Conservation (phyloP, 257 asterid genomes). For the Solanum dulcamara region DNA sequence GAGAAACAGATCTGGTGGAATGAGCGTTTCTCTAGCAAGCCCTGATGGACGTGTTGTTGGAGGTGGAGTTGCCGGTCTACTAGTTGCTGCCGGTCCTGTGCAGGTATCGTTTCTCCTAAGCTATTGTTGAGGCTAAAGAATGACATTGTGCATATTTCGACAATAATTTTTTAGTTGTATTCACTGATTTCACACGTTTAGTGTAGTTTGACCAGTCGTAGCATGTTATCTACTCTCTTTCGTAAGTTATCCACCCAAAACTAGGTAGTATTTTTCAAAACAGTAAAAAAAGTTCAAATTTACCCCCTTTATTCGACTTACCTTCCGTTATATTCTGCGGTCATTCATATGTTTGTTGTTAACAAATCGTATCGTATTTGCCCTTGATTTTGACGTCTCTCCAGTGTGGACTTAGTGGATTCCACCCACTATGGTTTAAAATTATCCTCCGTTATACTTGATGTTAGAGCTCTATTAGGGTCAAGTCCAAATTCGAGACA, state of each 20-base stretch:
- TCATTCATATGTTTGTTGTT: neutral
- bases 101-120: slow-evolving; percentile 30
- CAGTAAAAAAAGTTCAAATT: neutral
- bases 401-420: neutral
- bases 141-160: neutral
- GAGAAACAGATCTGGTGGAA: slow-evolving; percentile 85
- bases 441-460: neutral
- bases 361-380: neutral
- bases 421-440: neutral
- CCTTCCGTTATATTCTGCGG: neutral
- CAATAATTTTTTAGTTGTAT: neutral
- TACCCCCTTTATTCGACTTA: neutral
- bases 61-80: slow-evolving; percentile 86
- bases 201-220: neutral
- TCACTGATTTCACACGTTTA: neutral
- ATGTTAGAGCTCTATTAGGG: neutral
- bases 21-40: slow-evolving; percentile 90
- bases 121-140: neutral
- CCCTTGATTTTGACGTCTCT: neutral
- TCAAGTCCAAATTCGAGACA: neutral
- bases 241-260: neutral
- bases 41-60: slow-evolving; percentile 96
- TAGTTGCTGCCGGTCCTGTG: slow-evolving; percentile 83
- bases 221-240: neutral
- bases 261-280: neutral